Evolutionary conservation across 441 rosid species (phyloP).

Genomic region (Populus hybrid): DNA sequence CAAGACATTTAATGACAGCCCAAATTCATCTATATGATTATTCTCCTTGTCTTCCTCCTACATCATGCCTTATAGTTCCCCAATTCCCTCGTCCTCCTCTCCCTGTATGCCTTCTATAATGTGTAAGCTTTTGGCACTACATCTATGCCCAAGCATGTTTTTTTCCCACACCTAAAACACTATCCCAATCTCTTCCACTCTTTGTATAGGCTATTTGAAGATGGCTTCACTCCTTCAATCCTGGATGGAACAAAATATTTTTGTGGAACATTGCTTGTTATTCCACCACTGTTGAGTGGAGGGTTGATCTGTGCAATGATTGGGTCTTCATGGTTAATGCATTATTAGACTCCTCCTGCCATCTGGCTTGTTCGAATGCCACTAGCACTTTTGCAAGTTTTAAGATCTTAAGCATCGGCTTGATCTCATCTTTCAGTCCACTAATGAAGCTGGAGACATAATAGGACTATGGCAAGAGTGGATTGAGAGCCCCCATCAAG

Average conservation of each 20-base stretch:
- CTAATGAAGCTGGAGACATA: no score
- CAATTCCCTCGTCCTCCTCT: not conserved
- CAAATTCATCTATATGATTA: no score
- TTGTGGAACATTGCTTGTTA: not conserved
- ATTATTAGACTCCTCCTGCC: no score
- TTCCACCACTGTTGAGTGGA: no score
- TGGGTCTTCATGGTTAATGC: not conserved
- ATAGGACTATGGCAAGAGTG: no score
- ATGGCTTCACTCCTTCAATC: not conserved
- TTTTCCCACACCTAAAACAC: not conserved
- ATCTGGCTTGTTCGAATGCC: not conserved
- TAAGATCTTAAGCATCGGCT: no score
- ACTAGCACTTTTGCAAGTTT: not conserved
- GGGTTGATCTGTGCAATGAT: no score
- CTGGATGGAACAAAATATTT: not conserved
- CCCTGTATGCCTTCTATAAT: no score
- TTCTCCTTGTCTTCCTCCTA: not conserved
- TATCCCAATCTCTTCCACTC: not conserved
- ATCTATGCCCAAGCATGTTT: not conserved
- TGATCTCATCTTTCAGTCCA: no score
- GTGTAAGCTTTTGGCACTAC: not conserved
- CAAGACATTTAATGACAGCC: no score
- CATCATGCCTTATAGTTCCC: accelerated
- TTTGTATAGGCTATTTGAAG: not conserved
- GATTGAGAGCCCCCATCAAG: no score